Percentiles rank a stretch among this genome's conserved stretches.
These are phyloP conservation scores for Akebia trifoliata DNA, from an alignment of 164 flowering plant genomes.

Conservation along the genomic window DNA sequence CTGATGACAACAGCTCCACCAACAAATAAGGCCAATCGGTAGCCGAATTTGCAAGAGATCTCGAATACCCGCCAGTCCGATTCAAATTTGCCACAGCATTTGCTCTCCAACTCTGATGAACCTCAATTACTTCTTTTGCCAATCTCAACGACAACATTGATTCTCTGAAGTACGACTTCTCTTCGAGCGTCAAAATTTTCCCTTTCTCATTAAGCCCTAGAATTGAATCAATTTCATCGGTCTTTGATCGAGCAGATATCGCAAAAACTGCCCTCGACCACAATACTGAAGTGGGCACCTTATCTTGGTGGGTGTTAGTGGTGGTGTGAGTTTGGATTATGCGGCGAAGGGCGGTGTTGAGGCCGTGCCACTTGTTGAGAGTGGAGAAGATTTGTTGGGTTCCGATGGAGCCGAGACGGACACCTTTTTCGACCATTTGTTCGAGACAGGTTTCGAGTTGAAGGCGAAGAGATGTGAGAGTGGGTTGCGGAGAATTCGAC, in stretches of 20 bases:
- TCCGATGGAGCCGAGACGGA: conserved; percentile 59
- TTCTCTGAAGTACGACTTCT: conserved; percentile 60
- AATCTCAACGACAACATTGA: conserved; percentile 54
- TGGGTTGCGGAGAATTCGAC: conserved; percentile 43
- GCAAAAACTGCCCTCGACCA: conserved; percentile 78
- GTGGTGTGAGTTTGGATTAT: conserved; percentile 17
- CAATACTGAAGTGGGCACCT: conserved; percentile 36
- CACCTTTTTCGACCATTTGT: conserved; percentile 52
- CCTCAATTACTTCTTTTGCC: conserved; percentile 76
- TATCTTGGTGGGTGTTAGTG: conserved; percentile 7
- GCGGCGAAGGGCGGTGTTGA: conserved; percentile 50
- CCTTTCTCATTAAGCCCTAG: conserved; percentile 33
- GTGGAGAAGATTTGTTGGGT: conserved; percentile 66
- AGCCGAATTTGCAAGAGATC: conserved; percentile 67
- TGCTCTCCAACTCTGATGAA: conserved; percentile 72
- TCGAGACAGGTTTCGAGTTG: conserved; percentile 73
- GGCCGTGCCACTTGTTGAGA: conserved; percentile 72
- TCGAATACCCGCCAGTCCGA: conserved; percentile 63
- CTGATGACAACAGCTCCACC: conserved; percentile 66
- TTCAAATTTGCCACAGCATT: conserved; percentile 70
- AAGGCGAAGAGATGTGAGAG: conserved; percentile 34
- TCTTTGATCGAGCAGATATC: conserved; percentile 38
- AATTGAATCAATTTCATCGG: conserved; percentile 40
- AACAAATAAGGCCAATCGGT: conserved; percentile 87
- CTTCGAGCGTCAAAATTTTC: conserved; percentile 41